phyloP scores from a whole-genome alignment of 2,329 filamentous ascomycete genomes.

The Seiridium unicorne region DNA sequence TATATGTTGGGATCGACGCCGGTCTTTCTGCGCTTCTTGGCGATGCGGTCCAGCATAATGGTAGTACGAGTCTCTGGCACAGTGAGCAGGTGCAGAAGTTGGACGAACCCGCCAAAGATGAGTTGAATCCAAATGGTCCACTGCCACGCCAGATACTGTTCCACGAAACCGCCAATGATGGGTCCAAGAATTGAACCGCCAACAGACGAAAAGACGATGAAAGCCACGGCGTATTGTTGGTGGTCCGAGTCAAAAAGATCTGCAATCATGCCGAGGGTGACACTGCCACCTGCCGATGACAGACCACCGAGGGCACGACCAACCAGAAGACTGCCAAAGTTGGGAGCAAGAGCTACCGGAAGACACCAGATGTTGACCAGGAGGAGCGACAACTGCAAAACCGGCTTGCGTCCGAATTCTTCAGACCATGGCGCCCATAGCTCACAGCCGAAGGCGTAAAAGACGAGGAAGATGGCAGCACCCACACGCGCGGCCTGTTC shows the following conservation, averaged over 20 bases:
- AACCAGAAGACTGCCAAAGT: constrained; percentile 69
- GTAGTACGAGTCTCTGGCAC: constrained; percentile 79
- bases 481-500: constrained; percentile 68
- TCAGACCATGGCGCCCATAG: constrained; percentile 88
- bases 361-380: constrained; percentile 78
- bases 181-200: constrained; percentile 75
- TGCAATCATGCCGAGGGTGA: constrained; percentile 73
- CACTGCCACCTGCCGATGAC: constrained; percentile 69
- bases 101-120: constrained; percentile 71
- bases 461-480: constrained; percentile 74
- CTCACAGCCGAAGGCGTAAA: constrained; percentile 84
- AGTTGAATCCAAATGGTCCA: constrained; percentile 79
- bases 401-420: constrained; percentile 74
- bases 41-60: constrained; percentile 76
- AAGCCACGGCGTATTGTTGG: constrained; percentile 75
- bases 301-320: constrained; percentile 70
- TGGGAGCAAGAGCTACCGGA: constrained; percentile 69
- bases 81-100: constrained; percentile 63
- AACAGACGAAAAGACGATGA: constrained; percentile 76
- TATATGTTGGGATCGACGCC: constrained; percentile 62
- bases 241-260: constrained; percentile 70
- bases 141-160: constrained; percentile 66
- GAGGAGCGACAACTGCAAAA: constrained; percentile 70
- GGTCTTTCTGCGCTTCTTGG: constrained; percentile 67
- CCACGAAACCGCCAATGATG: constrained; percentile 75